Evolutionary conservation across 1,284 basidiomycete species (phyloP), one percentile per base, ranked within the genome.

Genomic region (Volvariella volvacea): DNA sequence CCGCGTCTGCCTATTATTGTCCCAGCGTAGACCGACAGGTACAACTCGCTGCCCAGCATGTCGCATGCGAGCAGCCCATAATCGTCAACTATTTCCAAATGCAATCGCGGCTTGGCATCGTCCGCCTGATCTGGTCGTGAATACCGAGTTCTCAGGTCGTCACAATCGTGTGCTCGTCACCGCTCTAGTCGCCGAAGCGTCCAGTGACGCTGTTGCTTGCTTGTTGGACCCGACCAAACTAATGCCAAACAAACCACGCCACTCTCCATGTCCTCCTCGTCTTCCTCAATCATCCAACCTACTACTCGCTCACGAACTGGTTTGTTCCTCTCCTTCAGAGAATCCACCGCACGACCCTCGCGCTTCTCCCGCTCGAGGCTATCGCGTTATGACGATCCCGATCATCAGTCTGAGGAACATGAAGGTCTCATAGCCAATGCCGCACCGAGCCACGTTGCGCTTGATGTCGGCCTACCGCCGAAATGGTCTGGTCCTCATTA

Each of bases 321-420:
- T 42, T 81, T 97, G 58, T 99, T 96, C 65, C 84, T 97, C 47
- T 97, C 93, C 8, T 92, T 92, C 63, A 79, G 95, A 50, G 91
- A 97, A 66, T 92, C 92, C 2, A 76, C 74, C 37, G 67, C 79
- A 15, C 68, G 71, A 22, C 65, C 76, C 0, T 71, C 78, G 2
- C 72, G 72, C 33, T 67, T 69, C 49, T 60, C 69, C 37, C 64
- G 64, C 36, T 53, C 65, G 9, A 56, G 61, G 2, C 56, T 62
- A 32, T 50, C 61, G 30, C 46, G 50, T 41, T 68, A 68, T 56
- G 62, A 73, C 52, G 64, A 68, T 48, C 58, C 65, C 10, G 68
- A 76, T 57, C 51, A 55, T 41, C 56, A 60, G 45, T 67, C 73
- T 53, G 82, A 87, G 62, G 88, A 93, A 63, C 74, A 79, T 44